Evolutionary conservation across 345 rosid species (phyloP).

Genomic region (Pistacia vera): DNA sequence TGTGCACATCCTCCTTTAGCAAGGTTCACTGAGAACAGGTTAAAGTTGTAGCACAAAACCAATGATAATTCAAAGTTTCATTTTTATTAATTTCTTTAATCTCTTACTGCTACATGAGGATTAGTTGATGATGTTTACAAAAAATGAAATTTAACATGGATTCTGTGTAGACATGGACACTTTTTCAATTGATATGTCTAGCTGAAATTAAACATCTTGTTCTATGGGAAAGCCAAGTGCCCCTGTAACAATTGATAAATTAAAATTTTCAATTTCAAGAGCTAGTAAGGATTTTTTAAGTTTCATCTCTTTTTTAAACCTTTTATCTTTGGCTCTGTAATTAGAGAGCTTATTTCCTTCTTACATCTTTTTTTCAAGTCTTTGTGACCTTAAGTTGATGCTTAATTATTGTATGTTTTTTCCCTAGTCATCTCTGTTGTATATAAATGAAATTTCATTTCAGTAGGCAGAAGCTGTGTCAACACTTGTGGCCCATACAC

Average conservation of each 20-base stretch:
- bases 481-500: constrained; percentile 88
- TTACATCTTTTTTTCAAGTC: background rate
- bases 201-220: background rate
- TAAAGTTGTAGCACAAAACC: background rate
- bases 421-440: background rate
- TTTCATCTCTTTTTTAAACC: background rate
- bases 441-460: constrained; percentile 8
- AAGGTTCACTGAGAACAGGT: background rate
- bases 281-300: background rate
- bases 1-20: background rate
- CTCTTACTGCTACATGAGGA: background rate
- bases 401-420: background rate
- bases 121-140: background rate
- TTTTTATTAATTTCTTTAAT: background rate
- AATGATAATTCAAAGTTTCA: background rate
- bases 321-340: background rate
- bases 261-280: background rate
- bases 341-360: background rate
- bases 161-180: too few species aligned
- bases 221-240: background rate
- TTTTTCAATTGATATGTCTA: background rate
- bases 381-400: background rate
- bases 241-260: background rate
- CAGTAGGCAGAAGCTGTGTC: constrained; percentile 75
- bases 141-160: background rate